A percentile compares a stretch with the other conserved stretches of the same genome.
These are phyloP conservation scores for Colletotrichum agaves DNA, from an alignment of 2,329 filamentous ascomycete species.

Conservation along the genomic window DNA sequence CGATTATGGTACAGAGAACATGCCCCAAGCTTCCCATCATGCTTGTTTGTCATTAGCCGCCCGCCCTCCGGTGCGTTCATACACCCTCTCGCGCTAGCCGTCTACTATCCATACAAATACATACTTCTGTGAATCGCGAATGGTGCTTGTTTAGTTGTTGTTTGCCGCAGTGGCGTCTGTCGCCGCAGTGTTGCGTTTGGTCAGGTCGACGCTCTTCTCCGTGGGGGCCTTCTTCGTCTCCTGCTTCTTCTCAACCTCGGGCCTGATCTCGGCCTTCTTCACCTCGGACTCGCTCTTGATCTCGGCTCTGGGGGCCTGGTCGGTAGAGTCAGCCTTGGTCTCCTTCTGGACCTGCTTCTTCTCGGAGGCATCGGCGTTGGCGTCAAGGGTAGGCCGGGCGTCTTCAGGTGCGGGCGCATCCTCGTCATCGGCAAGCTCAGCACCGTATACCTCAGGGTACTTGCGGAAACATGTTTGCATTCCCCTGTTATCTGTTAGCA, in stretches of 20 bases:
- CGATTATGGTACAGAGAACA: constrained; percentile 35
- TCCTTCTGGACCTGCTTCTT: constrained; percentile 23
- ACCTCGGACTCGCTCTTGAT: constrained; percentile 18
- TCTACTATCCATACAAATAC: not conserved
- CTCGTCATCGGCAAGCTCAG: constrained; percentile 85
- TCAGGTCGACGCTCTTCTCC: constrained; percentile 31
- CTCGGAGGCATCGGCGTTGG: constrained; percentile 38
- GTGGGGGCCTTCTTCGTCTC: constrained; percentile 26
- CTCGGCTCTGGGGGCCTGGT: constrained; percentile 14
- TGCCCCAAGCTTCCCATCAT: constrained; percentile 30
- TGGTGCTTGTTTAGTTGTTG: constrained; percentile 26
- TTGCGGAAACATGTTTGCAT: constrained; percentile 98
- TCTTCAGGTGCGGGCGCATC: constrained; percentile 49
- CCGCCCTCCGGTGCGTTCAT: not conserved
- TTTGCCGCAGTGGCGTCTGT: constrained; percentile 49
- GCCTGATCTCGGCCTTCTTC: constrained; percentile 16
- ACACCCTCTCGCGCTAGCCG: not conserved
- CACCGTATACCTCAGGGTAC: constrained; percentile 92
- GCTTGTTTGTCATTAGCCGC: constrained; percentile 35
- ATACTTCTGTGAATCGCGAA: not conserved
- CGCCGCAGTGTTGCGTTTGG: constrained; percentile 41
- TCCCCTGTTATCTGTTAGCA: constrained; percentile 65
- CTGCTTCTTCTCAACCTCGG: constrained; percentile 7
- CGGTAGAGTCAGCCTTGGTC: constrained; percentile 1
- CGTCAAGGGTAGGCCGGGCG: constrained; percentile 43